phyloP scores from a whole-genome alignment of 345 rosid species.

The Chamaenerion angustifolium region DNA sequence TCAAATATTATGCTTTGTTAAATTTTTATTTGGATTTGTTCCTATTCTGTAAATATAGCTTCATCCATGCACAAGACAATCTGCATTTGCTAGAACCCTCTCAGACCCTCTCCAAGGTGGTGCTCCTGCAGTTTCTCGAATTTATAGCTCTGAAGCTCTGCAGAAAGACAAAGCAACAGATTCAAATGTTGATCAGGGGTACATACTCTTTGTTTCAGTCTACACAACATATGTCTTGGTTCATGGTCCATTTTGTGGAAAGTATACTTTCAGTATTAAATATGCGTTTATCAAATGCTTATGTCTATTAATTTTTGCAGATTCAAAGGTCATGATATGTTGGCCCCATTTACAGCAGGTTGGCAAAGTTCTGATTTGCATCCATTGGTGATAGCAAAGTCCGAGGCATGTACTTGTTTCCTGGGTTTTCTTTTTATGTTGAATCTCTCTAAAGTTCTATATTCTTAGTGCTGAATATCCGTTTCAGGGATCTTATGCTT shows the following conservation, averaged over 20 bases:
- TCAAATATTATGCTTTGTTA: too few species aligned
- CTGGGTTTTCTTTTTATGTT: background rate
- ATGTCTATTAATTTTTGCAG: slow-evolving; percentile 17
- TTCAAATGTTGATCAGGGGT: slow-evolving; percentile 24
- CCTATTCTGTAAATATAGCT: too few species aligned
- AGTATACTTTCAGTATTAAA: background rate
- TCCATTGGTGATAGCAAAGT: slow-evolving; percentile 74
- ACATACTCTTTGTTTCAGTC: slow-evolving; percentile 1
- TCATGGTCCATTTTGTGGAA: background rate
- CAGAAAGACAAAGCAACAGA: slow-evolving; percentile 30
- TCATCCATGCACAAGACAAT: too few species aligned
- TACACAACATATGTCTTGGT: background rate
- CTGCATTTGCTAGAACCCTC: slow-evolving; percentile 14
- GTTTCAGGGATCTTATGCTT: slow-evolving; percentile 73
- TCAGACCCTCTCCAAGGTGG: slow-evolving; percentile 11
- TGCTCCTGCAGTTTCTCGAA: slow-evolving; percentile 24
- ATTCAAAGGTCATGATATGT: slow-evolving; percentile 90
- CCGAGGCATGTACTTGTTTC: slow-evolving; percentile 37
- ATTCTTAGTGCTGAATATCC: slow-evolving; percentile 5
- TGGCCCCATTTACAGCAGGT: slow-evolving; percentile 97
- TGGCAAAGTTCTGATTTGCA: slow-evolving; percentile 71
- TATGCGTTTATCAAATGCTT: background rate
- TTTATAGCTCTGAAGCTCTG: slow-evolving; percentile 35
- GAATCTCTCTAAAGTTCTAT: background rate
- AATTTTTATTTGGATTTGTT: too few species aligned